phyloP scores from a whole-genome alignment of 331 rosid species.

The Arachis monticola region DNA sequence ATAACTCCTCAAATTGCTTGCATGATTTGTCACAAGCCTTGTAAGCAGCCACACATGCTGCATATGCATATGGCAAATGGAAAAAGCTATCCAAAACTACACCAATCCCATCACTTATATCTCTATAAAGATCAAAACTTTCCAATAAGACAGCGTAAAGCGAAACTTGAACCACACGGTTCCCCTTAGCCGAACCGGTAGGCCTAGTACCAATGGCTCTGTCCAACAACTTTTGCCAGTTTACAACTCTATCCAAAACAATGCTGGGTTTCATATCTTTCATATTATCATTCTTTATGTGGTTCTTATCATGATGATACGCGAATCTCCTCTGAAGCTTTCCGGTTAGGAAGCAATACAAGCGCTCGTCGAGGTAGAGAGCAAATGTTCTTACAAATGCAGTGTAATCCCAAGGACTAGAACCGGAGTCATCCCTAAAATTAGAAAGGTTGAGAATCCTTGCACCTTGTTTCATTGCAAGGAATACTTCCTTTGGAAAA shows the following conservation, averaged over 20 bases:
- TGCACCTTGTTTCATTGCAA: conserved; percentile 73
- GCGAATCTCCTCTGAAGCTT: conserved; percentile 69
- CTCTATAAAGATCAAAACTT: conserved; percentile 73
- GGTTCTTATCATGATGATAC: conserved; percentile 21
- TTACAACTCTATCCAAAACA: conserved; percentile 58
- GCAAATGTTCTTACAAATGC: conserved; percentile 71
- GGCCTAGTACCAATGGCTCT: conserved; percentile 69
- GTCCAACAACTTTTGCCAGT: conserved; percentile 80
- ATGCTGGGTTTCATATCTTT: conserved; percentile 70
- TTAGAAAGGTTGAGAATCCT: conserved; percentile 73
- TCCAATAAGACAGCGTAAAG: conserved; percentile 74
- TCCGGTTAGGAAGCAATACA: conserved; percentile 78
- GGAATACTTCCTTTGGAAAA: conserved; percentile 77
- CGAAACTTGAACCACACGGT: conserved; percentile 55
- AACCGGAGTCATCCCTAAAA: conserved; percentile 72
- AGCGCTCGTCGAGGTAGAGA: conserved; percentile 83
- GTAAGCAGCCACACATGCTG: conserved; percentile 60
- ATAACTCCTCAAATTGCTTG: conserved; percentile 74
- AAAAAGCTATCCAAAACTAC: conserved; percentile 80
- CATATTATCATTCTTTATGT: conserved; percentile 1
- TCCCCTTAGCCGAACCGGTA: conserved; percentile 57
- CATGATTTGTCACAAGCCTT: conserved; percentile 73
- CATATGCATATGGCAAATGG: conserved; percentile 52
- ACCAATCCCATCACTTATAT: conserved; percentile 70
- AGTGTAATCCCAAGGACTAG: conserved; percentile 79